Evolutionary conservation across 805 yeast genomes (phyloP), one percentile per base, ranked within the genome.

Genomic region (Suhomyces kilbournensis): DNA sequence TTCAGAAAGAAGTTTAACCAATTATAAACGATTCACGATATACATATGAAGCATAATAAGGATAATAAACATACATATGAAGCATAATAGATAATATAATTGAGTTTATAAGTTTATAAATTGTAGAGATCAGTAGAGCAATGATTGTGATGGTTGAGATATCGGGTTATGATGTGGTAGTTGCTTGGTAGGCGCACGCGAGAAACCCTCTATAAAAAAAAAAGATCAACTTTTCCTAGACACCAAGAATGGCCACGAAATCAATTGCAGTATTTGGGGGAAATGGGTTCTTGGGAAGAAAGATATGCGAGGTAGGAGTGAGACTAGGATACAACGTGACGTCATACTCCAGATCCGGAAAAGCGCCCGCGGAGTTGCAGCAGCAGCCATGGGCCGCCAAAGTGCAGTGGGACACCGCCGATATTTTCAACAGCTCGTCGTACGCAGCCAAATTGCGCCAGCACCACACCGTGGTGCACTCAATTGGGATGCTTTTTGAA

Each of bases 231-330:
- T 7, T 10, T 38, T n/a, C n/a, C 20, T 17, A 17, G 10, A 38
- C 42, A 6, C 2, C 42, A 44, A 42, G n/a, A 9, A 51, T 51
- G 54, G 47, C 56, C 8, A 43, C 54, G 7, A 67, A 58, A 62
- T 68, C 72, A 52, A 71, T 68, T 56, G 82, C 89, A 3, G 89
- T 91, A 0, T 82, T 91, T 61, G 98, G 98, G 15, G 97, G 97
- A 0, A 83, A 82, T 58, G 97, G 97, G 7, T 89, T 89, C 63
- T 67, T 92, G 53, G 91, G 96, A 10, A 66, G 68, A 49, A 72
- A 72, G 54, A 83, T 92, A 7, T 88, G 96, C 63, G 85, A 85
- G 63, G 76, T 78, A 2, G 96, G 87, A 0, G 67, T 88, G 1
- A 69, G 67, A 20, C 66, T 80, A 17, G 96, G 96, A 0, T 82